These are phyloP conservation scores for Patellifolia procumbens DNA, from an alignment of 179 eudicot genomes.

Conservation along the genomic window DNA sequence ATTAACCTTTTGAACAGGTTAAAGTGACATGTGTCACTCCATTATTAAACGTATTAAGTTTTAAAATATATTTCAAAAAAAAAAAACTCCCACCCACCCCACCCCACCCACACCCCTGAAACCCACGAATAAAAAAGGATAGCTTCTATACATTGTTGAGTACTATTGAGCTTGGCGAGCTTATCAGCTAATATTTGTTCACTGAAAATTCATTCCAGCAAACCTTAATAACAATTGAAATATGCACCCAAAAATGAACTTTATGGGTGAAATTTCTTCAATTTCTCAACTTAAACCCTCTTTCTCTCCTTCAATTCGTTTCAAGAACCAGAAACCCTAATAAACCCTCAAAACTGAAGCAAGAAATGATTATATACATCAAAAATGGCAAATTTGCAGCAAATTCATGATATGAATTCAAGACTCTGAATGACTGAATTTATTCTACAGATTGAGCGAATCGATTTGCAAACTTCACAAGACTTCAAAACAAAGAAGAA, in stretches of 20 bases:
- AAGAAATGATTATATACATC: neutral
- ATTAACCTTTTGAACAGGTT: too few species aligned
- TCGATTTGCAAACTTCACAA: too few species aligned
- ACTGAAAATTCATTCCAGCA: slow-evolving; percentile 72
- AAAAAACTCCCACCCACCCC: too few species aligned
- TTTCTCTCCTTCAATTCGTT: neutral
- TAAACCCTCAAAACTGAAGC: neutral
- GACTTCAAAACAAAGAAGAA: too few species aligned
- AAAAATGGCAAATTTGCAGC: neutral
- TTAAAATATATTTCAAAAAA: too few species aligned
- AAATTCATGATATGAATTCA: neutral
- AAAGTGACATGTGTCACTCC: too few species aligned
- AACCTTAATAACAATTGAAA: neutral
- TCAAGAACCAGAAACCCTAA: neutral
- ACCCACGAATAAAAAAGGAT: slow-evolving; percentile 70
- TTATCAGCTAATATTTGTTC: slow-evolving; percentile 91
- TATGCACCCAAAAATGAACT: neutral
- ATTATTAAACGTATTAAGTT: too few species aligned
- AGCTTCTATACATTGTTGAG: slow-evolving; percentile 97
- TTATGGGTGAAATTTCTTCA: neutral
- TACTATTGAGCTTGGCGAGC: slow-evolving; percentile 90
- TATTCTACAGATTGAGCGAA: neutral
- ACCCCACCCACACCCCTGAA: too few species aligned
- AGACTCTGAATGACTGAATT: neutral
- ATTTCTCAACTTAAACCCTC: neutral